A percentile compares a stretch with the other conserved stretches of the same genome.
Conservation (phyloP, 768 basidiomycete genomes). For the Coprinopsis sp. region DNA sequence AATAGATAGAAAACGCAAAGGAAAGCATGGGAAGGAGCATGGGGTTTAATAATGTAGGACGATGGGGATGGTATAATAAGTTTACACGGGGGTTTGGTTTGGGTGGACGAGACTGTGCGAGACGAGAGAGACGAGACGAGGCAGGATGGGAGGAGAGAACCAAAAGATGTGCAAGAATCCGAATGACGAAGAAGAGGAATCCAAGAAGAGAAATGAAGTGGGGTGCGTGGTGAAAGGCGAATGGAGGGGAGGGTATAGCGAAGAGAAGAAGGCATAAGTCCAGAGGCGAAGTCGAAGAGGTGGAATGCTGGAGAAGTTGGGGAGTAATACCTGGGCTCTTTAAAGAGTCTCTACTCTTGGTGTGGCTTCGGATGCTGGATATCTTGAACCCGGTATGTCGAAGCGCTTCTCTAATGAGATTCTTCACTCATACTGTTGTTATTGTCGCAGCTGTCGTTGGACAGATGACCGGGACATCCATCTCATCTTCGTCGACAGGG, state of each 20-base stretch:
- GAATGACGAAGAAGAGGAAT: neutral
- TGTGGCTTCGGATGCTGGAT: neutral
- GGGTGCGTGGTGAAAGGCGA: too few species aligned
- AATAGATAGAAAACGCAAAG: neutral
- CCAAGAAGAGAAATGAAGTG: neutral
- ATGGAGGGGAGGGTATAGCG: too few species aligned
- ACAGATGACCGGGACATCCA: slow-evolving; percentile 12
- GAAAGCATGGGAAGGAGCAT: neutral
- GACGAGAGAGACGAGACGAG: too few species aligned
- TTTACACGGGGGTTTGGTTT: too few species aligned
- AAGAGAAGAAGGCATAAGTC: too few species aligned
- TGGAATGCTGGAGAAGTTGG: neutral
- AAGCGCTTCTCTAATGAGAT: neutral
- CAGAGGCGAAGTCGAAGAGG: too few species aligned
- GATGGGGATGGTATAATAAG: neutral
- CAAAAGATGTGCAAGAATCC: neutral
- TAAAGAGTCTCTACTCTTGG: too few species aligned
- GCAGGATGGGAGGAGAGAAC: too few species aligned
- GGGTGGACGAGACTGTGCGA: too few species aligned
- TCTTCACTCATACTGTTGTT: neutral
- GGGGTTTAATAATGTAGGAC: neutral
- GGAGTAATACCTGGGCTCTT: too few species aligned
- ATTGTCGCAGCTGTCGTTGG: neutral
- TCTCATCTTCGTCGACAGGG: slow-evolving; percentile 14
- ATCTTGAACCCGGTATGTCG: neutral